These are phyloP conservation scores for Suhomyces ambrosiae DNA, from an alignment of 1,139 yeast species.

Conservation along the genomic window DNA sequence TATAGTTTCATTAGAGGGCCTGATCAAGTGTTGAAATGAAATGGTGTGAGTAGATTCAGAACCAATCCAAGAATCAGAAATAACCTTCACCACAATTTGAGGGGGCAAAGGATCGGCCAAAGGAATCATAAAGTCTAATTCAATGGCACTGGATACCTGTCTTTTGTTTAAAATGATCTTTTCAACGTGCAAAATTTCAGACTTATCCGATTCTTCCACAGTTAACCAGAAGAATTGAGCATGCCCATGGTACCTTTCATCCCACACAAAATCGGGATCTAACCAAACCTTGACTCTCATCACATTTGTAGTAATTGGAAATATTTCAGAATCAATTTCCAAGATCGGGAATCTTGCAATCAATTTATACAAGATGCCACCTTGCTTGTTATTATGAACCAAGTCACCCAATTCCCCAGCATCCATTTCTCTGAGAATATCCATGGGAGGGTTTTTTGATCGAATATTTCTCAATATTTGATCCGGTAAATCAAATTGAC, in stretches of 20 bases:
- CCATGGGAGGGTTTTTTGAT: constrained; percentile 67
- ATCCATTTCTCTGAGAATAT: constrained; percentile 70
- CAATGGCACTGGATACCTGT: constrained; percentile 61
- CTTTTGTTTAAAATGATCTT: constrained; percentile 67
- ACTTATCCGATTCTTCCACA: constrained; percentile 81
- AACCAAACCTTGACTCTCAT: constrained; percentile 75
- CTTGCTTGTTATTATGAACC: constrained; percentile 80
- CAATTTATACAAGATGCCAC: constrained; percentile 58
- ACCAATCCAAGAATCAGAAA: constrained; percentile 90
- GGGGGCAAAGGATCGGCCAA: constrained; percentile 85
- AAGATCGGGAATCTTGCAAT: constrained; percentile 76
- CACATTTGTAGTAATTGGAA: constrained; percentile 86
- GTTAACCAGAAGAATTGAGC: constrained; percentile 91
- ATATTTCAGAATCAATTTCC: constrained; percentile 75
- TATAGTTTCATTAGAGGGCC: constrained; percentile 85
- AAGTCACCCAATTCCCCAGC: constrained; percentile 82
- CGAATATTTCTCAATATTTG: constrained; percentile 65
- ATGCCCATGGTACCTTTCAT: constrained; percentile 74
- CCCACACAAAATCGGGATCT: constrained; percentile 85
- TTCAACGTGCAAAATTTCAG: constrained; percentile 78
- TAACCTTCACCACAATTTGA: constrained; percentile 75
- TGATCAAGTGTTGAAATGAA: constrained; percentile 85
- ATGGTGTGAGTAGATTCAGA: constrained; percentile 76
- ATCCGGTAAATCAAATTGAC: constrained; percentile 81
- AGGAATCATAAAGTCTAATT: constrained; percentile 91